phyloP scores from a whole-genome alignment of 23 red algal genomes.

The Gracilariopsis chorda region DNA sequence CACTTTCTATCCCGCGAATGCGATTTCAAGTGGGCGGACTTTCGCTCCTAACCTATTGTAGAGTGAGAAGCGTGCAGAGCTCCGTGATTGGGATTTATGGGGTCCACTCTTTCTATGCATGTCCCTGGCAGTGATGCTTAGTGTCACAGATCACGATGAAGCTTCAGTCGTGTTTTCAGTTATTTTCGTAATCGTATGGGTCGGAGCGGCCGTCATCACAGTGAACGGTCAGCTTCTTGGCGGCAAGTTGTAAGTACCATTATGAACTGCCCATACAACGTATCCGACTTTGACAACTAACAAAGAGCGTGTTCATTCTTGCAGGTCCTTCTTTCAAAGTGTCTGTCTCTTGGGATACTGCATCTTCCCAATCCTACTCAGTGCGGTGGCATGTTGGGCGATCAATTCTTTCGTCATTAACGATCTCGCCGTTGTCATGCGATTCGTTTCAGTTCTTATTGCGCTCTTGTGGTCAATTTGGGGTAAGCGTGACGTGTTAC shows the following conservation, averaged over 20 bases:
- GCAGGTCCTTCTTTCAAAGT: constrained; percentile 90
- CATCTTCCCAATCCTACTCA: constrained; percentile 86
- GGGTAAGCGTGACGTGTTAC: constrained; percentile 48
- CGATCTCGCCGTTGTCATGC: constrained; percentile 67
- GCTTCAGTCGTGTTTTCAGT: constrained; percentile 89
- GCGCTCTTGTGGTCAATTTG: constrained; percentile 88
- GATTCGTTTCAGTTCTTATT: constrained; percentile 71
- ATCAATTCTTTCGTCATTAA: constrained; percentile 69
- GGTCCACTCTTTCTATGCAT: constrained; percentile 96
- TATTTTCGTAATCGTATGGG: constrained; percentile 95
- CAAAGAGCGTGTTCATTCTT: not conserved
- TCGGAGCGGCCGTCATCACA: constrained; percentile 90
- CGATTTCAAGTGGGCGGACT: too few relatives aligned
- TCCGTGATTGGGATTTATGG: constrained; percentile 99
- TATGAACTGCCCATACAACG: not conserved
- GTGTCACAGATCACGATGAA: constrained; percentile 68
- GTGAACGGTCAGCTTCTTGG: constrained; percentile 97
- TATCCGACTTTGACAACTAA: not conserved
- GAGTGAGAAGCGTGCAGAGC: constrained; percentile 79
- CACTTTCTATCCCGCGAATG: too few relatives aligned
- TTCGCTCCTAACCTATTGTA: too few relatives aligned
- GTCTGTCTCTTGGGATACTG: constrained; percentile 97
- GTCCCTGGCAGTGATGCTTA: constrained; percentile 86
- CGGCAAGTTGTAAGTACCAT: constrained; percentile 51
- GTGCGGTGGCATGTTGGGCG: constrained; percentile 66